Evolutionary conservation across 345 rosid species (phyloP).

Genomic region (Camelina sativa): DNA sequence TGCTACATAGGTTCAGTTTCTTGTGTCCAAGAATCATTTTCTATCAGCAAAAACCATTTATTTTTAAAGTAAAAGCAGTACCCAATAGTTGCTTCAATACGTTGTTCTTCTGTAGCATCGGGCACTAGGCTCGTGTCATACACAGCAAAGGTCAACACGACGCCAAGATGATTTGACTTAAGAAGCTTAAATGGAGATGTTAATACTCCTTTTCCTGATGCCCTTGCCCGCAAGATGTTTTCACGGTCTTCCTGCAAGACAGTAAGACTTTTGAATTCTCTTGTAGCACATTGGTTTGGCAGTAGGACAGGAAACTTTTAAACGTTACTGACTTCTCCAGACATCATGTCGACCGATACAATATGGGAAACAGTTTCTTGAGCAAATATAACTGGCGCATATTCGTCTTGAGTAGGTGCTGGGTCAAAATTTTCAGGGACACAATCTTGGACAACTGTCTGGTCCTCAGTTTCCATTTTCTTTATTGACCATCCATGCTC

Average conservation of each 20-base stretch:
- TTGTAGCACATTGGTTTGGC: constrained; percentile 19
- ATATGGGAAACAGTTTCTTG: constrained; percentile 97
- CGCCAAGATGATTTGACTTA: constrained; percentile 91
- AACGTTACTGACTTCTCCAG: constrained; percentile 72
- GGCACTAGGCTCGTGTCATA: constrained; percentile 69
- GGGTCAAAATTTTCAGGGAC: constrained; percentile 81
- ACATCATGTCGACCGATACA: constrained; percentile 97
- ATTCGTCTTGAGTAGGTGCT: constrained; percentile 92
- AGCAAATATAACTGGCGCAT: constrained; percentile 91
- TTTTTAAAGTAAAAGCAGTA: constrained; percentile 36
- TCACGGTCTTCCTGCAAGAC: constrained; percentile 82
- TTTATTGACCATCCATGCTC: constrained; percentile 78
- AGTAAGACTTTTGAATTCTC: constrained; percentile 2
- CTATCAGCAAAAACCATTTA: neutral
- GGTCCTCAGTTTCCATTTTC: constrained; percentile 93
- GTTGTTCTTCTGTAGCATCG: constrained; percentile 74
- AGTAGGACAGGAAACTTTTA: neutral
- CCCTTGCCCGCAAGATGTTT: constrained; percentile 90
- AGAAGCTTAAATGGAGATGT: constrained; percentile 96
- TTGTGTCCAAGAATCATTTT: too few species aligned
- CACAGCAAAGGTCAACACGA: constrained; percentile 92
- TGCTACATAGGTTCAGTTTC: constrained; percentile 2
- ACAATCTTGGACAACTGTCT: constrained; percentile 84
- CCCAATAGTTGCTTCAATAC: constrained; percentile 84
- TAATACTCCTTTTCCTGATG: constrained; percentile 92